Evolutionary conservation across 1,284 basidiomycete species (phyloP), one percentile per base, ranked within the genome.

Genomic region (Ustilago bromivora): DNA sequence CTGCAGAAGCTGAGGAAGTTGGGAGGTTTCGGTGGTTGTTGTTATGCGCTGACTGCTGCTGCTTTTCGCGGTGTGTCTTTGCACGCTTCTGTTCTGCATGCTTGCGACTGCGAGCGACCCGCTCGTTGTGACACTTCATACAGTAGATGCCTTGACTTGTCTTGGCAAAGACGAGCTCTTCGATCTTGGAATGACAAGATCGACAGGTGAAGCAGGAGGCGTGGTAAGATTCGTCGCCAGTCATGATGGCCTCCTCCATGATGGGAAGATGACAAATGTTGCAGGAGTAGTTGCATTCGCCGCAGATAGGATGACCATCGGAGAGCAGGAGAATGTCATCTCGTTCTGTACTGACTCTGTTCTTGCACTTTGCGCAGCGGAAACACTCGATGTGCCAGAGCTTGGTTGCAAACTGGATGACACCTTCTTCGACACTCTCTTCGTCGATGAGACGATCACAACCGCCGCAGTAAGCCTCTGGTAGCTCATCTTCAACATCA

Each of bases 141-240:
- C 96, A 99, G 87, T 99, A 99, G 76, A 99, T 98, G 57, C 97
- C 96, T 83, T 98, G 94, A 74, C 92, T 94, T 0, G 97, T 99
- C 89, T 98, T 99, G 63, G 96, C 97, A 82, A 98, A 99, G 65
- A 98, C 94, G 60, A 99, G 91, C 86, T 99, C 96, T 87, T 98
- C 96, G 81, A 99, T 99, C 68, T 94, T 91, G 84, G 93, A 92
- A 85, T 92, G 91, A 88, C 96, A 99, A 43, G 95, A 93, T 81
- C 95, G 93, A 88, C 96, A 99, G 80, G 95, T 96, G 89, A 99
- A 99, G 88, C 96, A 99, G 80, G 96, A 93, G 3, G 96, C 96
- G 87, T 99, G 96, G 84, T 98, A 99, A 0, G 95, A 95, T 86
- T 98, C 96, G 87, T 99, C 95, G 65, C 96, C 61, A 13, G 74